A percentile compares a stretch with the other conserved stretches of the same genome.
Conservation (phyloP, 371 early-diverging fungal genomes). For the Mortierella sp. region DNA sequence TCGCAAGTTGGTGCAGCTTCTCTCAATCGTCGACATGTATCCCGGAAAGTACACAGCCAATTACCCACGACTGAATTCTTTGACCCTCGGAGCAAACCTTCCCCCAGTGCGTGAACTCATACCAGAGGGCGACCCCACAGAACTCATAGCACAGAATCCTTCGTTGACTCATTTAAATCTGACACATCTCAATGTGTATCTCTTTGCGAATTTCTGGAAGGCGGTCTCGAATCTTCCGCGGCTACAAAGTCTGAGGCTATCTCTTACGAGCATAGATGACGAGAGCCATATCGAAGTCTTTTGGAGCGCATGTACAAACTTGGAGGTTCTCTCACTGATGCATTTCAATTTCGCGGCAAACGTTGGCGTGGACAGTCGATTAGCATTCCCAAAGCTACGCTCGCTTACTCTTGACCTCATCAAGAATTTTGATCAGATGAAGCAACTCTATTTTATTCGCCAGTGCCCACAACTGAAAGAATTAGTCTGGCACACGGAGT, state of each 20-base stretch:
- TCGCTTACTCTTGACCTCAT: not conserved
- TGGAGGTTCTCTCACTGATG: not conserved
- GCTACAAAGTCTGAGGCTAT: not conserved
- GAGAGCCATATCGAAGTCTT: not conserved
- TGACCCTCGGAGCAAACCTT: not conserved
- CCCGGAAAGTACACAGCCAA: not conserved
- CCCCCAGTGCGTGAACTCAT: not conserved
- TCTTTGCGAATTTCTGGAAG: not conserved
- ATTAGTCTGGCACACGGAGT: not conserved
- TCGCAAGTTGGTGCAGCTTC: not conserved
- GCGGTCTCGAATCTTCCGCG: not conserved
- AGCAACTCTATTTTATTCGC: not conserved
- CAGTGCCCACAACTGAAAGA: not conserved
- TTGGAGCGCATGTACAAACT: not conserved
- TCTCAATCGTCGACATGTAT: not conserved
- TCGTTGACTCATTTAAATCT: not conserved
- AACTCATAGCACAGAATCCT: not conserved
- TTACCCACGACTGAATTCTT: not conserved
- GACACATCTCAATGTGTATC: not conserved
- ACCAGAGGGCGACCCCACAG: not conserved
- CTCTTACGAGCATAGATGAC: not conserved
- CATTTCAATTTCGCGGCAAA: not conserved
- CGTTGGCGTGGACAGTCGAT: not conserved
- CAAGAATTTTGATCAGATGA: not conserved
- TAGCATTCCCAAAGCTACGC: not conserved